Evolutionary conservation across 768 basidiomycete genomes (phyloP), one percentile per base, ranked within the genome.

Genomic region (Plicaturopsis crispa): DNA sequence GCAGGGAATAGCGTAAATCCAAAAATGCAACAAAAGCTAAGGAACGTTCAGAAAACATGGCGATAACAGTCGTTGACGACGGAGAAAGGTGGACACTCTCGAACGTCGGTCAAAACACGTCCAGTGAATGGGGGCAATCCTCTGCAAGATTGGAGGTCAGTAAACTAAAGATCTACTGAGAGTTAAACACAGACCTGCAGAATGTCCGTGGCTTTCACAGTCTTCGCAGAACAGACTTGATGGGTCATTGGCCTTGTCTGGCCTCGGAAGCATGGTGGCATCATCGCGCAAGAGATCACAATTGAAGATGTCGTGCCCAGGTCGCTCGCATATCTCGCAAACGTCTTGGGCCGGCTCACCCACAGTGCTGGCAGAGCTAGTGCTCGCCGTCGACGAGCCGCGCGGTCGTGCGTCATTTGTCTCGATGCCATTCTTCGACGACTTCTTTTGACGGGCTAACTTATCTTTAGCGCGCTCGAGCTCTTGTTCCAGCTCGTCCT

Each of bases 401-500:
- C 59, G 53, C 19, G 53, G 53, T 31, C 50, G 59, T 6, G 46
- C 28, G 17, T 66, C 67, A 16, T 39, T 42, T 2, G 58, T 56
- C 28, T 70, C 80, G 23, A 40, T 48, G 35, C 57, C 61, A 40
- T 70, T 72, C 45, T 62, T 65, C 21, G 77, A 74, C 13, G 66
- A 63, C 52, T 81, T 83, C 55, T 79, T 82, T 46, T 77, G 70
- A 33, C 75, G 72, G 5, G 73, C 54, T 30, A 86, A 63, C 49
- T 80, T 84, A 18, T 85, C 81, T 48, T 83, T 85, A 36, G 84
- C 59, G 7, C 73, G 72, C 51, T 89, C 84, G 22, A 92, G 56
- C 52, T 93, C 88, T 52, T 80, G 78, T 51, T 92, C 90, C 20
- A 94, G 75, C 47, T 91, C 89, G 52, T 91, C 90, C 78, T 87